These are phyloP conservation scores for Fusarium penzigii DNA, from an alignment of 2,329 filamentous ascomycete species.

Conservation along the genomic window DNA sequence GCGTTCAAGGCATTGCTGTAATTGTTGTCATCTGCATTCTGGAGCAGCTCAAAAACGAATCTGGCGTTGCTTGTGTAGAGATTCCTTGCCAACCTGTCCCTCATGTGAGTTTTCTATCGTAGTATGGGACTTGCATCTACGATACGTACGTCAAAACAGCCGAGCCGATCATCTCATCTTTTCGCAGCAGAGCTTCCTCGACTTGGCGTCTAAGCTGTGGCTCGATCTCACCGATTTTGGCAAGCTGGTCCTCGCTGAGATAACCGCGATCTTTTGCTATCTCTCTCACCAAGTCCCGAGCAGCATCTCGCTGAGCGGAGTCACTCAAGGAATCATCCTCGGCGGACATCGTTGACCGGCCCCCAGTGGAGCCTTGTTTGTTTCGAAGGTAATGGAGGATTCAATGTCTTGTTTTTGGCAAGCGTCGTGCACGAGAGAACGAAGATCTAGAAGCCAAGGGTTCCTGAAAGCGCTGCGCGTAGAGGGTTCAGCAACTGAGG, in stretches of 20 bases:
- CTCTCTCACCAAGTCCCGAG: conserved; percentile 19
- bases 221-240: conserved; percentile 15
- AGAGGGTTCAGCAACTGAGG: too few species aligned
- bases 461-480: too few species aligned
- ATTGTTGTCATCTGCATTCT: conserved; percentile 55
- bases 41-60: conserved; percentile 55
- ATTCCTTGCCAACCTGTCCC: conserved; percentile 41
- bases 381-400: not conserved
- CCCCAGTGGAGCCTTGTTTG: conserved; percentile 7
- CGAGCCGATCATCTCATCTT: conserved; percentile 26
- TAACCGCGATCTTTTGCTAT: conserved; percentile 25
- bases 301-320: conserved; percentile 1
- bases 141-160: conserved; percentile 23
- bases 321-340: not conserved
- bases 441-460: too few species aligned
- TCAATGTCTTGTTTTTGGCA: not conserved
- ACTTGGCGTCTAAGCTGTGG: conserved; percentile 19
- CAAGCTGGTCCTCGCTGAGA: conserved; percentile 21
- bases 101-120: not conserved
- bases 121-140: too few species aligned
- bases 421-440: not conserved
- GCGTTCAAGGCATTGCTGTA: conserved; percentile 32
- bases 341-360: conserved; percentile 1
- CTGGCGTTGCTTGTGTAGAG: conserved; percentile 45
- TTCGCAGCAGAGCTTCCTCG: conserved; percentile 23